Evolutionary conservation across 2,329 filamentous ascomycete species (phyloP), one percentile per base, ranked within the genome.

Genomic region (Paecilomyces sp.): DNA sequence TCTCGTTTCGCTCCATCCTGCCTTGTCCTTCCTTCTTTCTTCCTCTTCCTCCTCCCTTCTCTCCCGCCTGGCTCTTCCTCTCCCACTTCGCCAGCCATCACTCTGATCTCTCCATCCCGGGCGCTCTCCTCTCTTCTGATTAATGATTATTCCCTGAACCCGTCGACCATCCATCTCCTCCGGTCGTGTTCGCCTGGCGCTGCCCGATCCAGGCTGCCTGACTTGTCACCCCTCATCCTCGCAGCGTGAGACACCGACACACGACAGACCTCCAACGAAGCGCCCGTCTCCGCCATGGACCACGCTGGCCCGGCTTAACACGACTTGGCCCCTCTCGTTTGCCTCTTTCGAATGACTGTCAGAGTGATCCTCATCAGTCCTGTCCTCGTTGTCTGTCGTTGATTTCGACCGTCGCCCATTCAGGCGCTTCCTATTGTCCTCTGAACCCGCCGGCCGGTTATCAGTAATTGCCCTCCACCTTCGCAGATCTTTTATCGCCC

Each of bases 221-320:
- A 66, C 51, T 59, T 53, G 50, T 58, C 57, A 34, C 56, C 54
- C 57, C 58, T 11, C 62, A 57, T 53, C 57, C 58, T 59, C 52
- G 36, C 54, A 51, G 54, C 56, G 62, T 54, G 60, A 58, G 51
- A 53, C 51, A 22, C 22, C 51, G 24, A 30, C 51, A 53, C 51
- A 53, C 51, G 51, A 53, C 51, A 53, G 51, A 53, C 51, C 22
- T 56, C 58, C 55, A 65, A 60, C 65, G 55, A 64, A 67, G 56
- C 64, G 61, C 60, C 47, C 58, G 57, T 61, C 61, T 64, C 65
- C 66, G 63, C 64, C 63, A 66, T 67, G 65, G 62, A 66, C 61
- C 61, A 63, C 63, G 67, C 61, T 70, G 67, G 66, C 63, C 62
- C 60, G 59, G 57, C 58, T 56, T 65, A 60, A 64, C 55, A 54